Evolutionary conservation across 148 eudicot genomes (phyloP).

Genomic region (Vaccinium myrtillus): DNA sequence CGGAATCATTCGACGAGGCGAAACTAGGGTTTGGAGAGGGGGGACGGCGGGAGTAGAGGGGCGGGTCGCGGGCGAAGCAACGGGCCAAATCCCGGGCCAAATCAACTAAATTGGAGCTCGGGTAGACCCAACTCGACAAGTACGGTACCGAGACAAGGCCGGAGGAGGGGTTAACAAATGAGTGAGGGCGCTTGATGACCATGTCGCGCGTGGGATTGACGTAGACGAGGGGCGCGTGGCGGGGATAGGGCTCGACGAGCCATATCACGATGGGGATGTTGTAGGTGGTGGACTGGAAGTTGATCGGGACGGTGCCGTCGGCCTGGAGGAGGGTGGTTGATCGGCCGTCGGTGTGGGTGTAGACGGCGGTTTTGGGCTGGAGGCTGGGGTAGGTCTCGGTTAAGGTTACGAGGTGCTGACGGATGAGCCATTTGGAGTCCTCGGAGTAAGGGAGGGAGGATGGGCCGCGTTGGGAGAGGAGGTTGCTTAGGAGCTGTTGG

Average conservation of each 20-base stretch:
- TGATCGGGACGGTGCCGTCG: slow-evolving; percentile 86
- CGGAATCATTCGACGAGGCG: not conserved
- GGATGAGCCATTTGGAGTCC: slow-evolving; percentile 84
- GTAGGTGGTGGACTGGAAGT: slow-evolving; percentile 56
- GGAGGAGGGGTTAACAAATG: slow-evolving; percentile 66
- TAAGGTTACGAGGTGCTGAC: slow-evolving; percentile 71
- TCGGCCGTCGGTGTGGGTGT: slow-evolving; percentile 96
- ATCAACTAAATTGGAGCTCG: slow-evolving; percentile 73
- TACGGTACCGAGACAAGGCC: slow-evolving; percentile 76
- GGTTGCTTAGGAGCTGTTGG: slow-evolving; percentile 76
- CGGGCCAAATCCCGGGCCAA: slow-evolving; percentile 51
- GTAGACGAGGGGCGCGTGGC: slow-evolving; percentile 68
- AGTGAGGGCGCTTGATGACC: slow-evolving; percentile 77
- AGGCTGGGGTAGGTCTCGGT: slow-evolving; percentile 63
- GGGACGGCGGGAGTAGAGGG: slow-evolving; percentile 68
- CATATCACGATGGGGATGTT: slow-evolving; percentile 82
- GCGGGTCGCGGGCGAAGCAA: slow-evolving; percentile 68
- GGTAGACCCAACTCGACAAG: slow-evolving; percentile 73
- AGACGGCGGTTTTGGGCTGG: slow-evolving; percentile 65
- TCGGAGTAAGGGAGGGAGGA: slow-evolving; percentile 73
- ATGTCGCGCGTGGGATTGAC: slow-evolving; percentile 90
- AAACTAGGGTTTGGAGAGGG: slow-evolving; percentile 29
- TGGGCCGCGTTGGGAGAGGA: slow-evolving; percentile 88
- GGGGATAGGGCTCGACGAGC: slow-evolving; percentile 82
- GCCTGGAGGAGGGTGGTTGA: slow-evolving; percentile 74